These are phyloP conservation scores for Eurotiales sp. DNA, from an alignment of 2,329 filamentous ascomycete genomes.

Conservation along the genomic window DNA sequence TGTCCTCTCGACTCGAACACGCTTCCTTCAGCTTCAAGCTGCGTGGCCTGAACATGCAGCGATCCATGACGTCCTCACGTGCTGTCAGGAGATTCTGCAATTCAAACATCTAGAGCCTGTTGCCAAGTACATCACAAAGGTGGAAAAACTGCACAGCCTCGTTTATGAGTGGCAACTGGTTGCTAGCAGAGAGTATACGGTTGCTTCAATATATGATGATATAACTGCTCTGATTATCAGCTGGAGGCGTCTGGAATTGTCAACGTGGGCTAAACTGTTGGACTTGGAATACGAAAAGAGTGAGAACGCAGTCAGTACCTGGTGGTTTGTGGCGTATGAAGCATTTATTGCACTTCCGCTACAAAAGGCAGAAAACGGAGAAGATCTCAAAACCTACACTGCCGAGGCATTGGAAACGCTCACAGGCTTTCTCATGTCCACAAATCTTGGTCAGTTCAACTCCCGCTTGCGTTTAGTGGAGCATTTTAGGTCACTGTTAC, in stretches of 20 bases:
- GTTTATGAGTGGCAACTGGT: constrained; percentile 95
- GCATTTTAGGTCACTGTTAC: constrained; percentile 61
- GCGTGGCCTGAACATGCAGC: constrained; percentile 71
- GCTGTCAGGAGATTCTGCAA: constrained; percentile 70
- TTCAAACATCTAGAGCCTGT: constrained; percentile 78
- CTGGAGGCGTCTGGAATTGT: constrained; percentile 87
- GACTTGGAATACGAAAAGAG: constrained; percentile 77
- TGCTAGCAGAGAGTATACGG: constrained; percentile 74
- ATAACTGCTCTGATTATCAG: constrained; percentile 76
- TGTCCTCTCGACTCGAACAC: constrained; percentile 63
- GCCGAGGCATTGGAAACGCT: constrained; percentile 70
- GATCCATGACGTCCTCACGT: constrained; percentile 71
- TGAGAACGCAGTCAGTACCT: constrained; percentile 73
- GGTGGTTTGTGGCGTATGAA: constrained; percentile 97
- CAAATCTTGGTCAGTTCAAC: constrained; percentile 76
- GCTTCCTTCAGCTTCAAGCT: constrained; percentile 66
- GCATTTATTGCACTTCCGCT: constrained; percentile 74
- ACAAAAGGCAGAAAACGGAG: constrained; percentile 56
- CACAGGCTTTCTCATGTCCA: constrained; percentile 72
- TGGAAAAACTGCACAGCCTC: constrained; percentile 80
- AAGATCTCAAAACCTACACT: constrained; percentile 61
- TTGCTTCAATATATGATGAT: constrained; percentile 66
- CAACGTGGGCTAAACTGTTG: constrained; percentile 85
- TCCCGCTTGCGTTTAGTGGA: constrained; percentile 67
- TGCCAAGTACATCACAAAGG: constrained; percentile 76